phyloP scores from a whole-genome alignment of 2,329 filamentous ascomycete species.

The Fusarium sp. region DNA sequence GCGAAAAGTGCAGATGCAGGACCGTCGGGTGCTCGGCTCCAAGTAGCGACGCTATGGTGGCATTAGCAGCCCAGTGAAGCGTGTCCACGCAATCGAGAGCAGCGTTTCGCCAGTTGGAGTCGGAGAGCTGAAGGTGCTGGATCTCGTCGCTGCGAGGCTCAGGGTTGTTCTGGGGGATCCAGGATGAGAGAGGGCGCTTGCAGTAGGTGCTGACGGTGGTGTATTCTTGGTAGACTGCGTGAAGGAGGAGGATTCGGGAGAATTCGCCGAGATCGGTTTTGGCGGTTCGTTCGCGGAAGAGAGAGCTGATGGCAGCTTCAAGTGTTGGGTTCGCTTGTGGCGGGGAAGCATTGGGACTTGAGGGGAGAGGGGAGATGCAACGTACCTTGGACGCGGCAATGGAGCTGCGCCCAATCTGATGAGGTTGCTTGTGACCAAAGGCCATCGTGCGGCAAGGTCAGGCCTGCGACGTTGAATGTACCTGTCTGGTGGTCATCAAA shows the following conservation, averaged over 20 bases:
- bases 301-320: neutral
- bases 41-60: constrained; percentile 56
- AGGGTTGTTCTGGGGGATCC: constrained; percentile 29
- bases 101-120: constrained; percentile 53
- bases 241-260: constrained; percentile 31
- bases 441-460: constrained; percentile 12
- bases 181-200: constrained; percentile 27
- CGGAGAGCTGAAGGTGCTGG: neutral
- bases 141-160: neutral
- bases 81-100: constrained; percentile 61
- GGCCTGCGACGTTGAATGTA: neutral
- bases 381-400: neutral
- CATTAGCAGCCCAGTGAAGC: constrained; percentile 67
- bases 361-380: fast-evolving
- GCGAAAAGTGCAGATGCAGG: constrained; percentile 63
- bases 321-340: constrained; percentile 28
- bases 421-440: constrained; percentile 7
- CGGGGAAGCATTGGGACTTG: neutral
- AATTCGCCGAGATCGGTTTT: constrained; percentile 35
- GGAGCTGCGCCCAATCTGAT: neutral
- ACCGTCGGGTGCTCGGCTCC: constrained; percentile 65
- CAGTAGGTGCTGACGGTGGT: constrained; percentile 22
- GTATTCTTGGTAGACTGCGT: constrained; percentile 37
- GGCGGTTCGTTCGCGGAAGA: constrained; percentile 23
- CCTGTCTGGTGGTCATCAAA: neutral